Evolutionary conservation across 768 basidiomycete species (phyloP).

Genomic region (Tricholoma sp.): DNA sequence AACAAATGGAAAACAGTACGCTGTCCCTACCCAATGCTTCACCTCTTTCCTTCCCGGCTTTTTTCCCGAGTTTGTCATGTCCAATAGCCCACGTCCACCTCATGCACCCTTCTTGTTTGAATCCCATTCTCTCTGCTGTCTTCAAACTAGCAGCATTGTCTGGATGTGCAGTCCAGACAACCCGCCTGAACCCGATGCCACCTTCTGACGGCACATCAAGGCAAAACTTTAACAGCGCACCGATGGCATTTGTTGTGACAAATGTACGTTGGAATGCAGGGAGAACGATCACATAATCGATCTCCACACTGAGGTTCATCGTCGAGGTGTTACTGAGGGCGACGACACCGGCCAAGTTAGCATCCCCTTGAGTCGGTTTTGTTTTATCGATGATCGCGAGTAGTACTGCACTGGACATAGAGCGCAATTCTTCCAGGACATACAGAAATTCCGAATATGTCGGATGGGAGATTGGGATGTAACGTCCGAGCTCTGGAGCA

Average conservation of each 20-base stretch:
- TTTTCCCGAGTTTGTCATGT: conserved; percentile 23
- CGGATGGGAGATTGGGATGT: too few relatives aligned
- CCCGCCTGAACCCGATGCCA: conserved; percentile 48
- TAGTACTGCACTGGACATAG: too few relatives aligned
- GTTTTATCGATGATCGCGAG: too few relatives aligned
- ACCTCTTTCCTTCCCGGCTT: conserved; percentile 22
- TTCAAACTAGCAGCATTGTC: conserved; percentile 39
- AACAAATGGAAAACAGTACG: conserved; percentile 33
- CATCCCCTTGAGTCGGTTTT: too few relatives aligned
- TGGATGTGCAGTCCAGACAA: conserved; percentile 47
- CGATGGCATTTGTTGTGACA: conserved; percentile 42
- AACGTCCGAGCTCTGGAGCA: too few relatives aligned
- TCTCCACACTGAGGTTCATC: conserved; percentile 34
- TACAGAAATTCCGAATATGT: too few relatives aligned
- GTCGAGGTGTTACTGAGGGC: conserved; percentile 29
- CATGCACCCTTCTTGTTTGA: conserved; percentile 41
- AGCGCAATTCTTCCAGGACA: too few relatives aligned
- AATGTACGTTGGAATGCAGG: conserved; percentile 41
- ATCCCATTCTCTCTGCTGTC: conserved; percentile 49
- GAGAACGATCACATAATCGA: conserved; percentile 37
- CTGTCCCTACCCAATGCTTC: conserved; percentile 33
- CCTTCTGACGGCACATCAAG: conserved; percentile 32
- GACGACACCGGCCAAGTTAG: background rate
- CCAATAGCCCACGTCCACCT: conserved; percentile 46
- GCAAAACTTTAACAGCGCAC: conserved; percentile 31